These are phyloP conservation scores for Sporothrix phasma DNA, from an alignment of 2,329 filamentous ascomycete genomes.

Conservation along the genomic window DNA sequence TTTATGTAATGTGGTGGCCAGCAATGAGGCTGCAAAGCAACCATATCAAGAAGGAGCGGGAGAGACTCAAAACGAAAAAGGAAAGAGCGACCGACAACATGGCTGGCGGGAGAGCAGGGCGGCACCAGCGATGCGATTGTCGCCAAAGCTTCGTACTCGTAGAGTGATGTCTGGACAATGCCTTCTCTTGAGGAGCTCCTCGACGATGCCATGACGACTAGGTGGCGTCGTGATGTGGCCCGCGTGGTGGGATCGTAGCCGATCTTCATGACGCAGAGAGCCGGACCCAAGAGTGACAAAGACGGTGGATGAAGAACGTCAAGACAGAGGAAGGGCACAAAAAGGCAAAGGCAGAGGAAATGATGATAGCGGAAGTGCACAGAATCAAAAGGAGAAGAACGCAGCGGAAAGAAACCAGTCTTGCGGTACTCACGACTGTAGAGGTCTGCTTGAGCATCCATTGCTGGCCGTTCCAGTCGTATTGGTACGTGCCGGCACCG, in stretches of 20 bases:
- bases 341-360: not conserved
- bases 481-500: constrained; percentile 26
- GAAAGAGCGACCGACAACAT: not conserved
- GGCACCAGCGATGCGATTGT: not conserved
- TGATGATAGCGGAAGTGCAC: not conserved
- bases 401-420: not conserved
- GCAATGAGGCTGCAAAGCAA: not conserved
- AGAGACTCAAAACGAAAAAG: not conserved
- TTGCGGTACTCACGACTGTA: constrained; percentile 26
- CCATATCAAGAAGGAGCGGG: not conserved
- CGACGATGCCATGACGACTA: not conserved
- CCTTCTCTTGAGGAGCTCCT: not conserved
- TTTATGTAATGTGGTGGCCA: not conserved
- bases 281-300: not conserved
- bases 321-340: no score
- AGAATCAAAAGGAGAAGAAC: not conserved
- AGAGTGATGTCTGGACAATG: no score
- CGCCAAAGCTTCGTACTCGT: not conserved
- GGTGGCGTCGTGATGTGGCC: not conserved
- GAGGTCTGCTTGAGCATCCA: constrained; percentile 27
- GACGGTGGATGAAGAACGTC: no score
- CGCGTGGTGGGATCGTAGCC: not conserved
- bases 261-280: not conserved
- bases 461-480: constrained; percentile 32
- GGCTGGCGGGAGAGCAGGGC: not conserved